Percentiles rank a stretch among this genome's conserved stretches.
These are phyloP conservation scores for Trichoderma erinaceum DNA, from an alignment of 495 filamentous ascomycete genomes.

Conservation along the genomic window DNA sequence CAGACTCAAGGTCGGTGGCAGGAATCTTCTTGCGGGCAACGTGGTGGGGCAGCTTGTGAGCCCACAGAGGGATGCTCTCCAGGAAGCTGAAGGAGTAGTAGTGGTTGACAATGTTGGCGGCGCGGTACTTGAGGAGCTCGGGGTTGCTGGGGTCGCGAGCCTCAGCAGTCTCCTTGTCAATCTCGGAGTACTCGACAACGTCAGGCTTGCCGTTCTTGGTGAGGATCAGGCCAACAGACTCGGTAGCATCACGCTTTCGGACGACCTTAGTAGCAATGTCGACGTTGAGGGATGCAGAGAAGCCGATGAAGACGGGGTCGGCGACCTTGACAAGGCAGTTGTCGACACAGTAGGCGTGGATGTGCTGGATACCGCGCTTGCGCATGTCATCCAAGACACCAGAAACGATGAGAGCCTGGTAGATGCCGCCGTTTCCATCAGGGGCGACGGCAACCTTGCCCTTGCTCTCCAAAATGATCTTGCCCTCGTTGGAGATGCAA, in stretches of 20 bases:
- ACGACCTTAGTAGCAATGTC: constrained; percentile 99
- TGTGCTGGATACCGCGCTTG: constrained; percentile 83
- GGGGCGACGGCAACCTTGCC: constrained; percentile 90
- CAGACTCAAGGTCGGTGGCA: constrained; percentile 66
- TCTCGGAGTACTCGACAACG: constrained; percentile 98
- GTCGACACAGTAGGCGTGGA: constrained; percentile 97
- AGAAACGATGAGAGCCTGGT: constrained; percentile 79
- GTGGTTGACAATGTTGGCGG: constrained; percentile 99
- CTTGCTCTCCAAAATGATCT: constrained; percentile 91
- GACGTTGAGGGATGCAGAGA: constrained; percentile 79
- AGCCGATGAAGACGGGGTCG: constrained; percentile 93
- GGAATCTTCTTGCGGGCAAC: constrained; percentile 98
- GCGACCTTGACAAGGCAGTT: constrained; percentile 98
- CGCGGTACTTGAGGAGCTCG: constrained; percentile 85
- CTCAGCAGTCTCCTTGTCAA: constrained; percentile 78
- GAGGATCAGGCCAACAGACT: constrained; percentile 92
- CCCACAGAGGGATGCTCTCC: constrained; percentile 80
- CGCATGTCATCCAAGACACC: constrained; percentile 85
- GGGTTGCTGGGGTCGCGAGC: constrained; percentile 80
- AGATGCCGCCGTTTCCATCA: constrained; percentile 98
- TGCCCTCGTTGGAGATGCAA: constrained; percentile 95
- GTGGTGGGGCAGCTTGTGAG: constrained; percentile 84
- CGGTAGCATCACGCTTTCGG: constrained; percentile 93
- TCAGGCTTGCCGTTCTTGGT: constrained; percentile 94
- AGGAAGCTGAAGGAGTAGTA: constrained; percentile 97